Conservation (phyloP, 306 rosid genomes). For the Gynostemma pentaphyllum region DNA sequence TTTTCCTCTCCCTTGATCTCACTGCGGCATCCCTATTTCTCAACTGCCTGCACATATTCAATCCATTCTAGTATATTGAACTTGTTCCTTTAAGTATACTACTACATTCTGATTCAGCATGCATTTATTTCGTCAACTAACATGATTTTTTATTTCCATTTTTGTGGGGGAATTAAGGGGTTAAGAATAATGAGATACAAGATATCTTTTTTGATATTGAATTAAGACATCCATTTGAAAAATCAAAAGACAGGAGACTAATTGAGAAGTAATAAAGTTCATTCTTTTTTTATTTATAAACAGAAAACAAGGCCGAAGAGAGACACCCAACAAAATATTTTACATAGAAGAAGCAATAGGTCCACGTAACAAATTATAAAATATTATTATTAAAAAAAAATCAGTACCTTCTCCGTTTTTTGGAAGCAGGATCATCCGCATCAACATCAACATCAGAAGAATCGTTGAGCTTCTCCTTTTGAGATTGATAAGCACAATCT, state of each 20-base stretch:
- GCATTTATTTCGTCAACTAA: no score
- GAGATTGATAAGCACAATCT: no score
- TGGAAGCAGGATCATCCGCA: conserved; percentile 34
- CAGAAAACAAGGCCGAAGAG: neutral
- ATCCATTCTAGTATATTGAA: neutral
- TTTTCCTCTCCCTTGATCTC: conserved; percentile 84
- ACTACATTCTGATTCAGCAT: no score
- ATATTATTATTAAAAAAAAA: neutral
- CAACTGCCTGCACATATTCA: conserved; percentile 49
- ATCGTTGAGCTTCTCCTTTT: conserved; percentile 20
- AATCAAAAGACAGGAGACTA: neutral
- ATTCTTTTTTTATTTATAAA: neutral
- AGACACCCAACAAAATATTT: neutral
- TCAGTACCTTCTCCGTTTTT: conserved; percentile 45
- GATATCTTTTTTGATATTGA: neutral
- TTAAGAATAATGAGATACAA: neutral
- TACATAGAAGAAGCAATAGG: neutral
- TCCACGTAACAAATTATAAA: neutral
- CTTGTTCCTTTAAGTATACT: neutral
- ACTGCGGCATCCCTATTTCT: conserved; percentile 92
- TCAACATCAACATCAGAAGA: conserved; percentile 8
- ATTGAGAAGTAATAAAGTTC: no score
- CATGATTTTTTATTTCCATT: no score
- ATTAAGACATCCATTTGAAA: neutral
- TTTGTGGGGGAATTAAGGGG: no score